phyloP scores from a whole-genome alignment of 2,329 filamentous ascomycete genomes.

The Dryadomyces quercivorus region DNA sequence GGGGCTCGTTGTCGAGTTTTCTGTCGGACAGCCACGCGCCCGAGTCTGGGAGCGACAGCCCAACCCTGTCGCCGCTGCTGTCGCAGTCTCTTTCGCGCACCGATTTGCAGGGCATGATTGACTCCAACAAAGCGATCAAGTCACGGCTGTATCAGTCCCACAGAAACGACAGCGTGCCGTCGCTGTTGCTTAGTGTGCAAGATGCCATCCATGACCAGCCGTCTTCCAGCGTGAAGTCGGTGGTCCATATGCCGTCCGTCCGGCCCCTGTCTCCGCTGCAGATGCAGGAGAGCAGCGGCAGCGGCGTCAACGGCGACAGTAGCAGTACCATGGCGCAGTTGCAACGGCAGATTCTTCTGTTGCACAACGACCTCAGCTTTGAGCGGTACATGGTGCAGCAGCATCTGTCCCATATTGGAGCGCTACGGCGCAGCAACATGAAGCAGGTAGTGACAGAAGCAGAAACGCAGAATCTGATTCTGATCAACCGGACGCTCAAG shows the following conservation, averaged over 20 bases:
- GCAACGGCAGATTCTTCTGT: constrained; percentile 60
- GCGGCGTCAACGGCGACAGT: background rate
- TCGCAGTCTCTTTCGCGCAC: constrained; percentile 31
- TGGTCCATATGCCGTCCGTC: background rate
- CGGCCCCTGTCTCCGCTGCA: constrained; percentile 11
- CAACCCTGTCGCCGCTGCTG: constrained; percentile 44
- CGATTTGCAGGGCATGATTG: constrained; percentile 47
- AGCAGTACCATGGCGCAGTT: constrained; percentile 32
- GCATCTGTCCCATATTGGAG: constrained; percentile 69
- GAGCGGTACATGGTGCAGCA: constrained; percentile 76
- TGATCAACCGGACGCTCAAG: constrained; percentile 62
- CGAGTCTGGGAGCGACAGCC: constrained; percentile 41
- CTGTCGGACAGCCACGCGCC: constrained; percentile 30
- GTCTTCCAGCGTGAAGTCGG: background rate
- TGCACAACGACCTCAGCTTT: constrained; percentile 73
- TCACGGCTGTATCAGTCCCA: constrained; percentile 41
- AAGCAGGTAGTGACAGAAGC: constrained; percentile 68
- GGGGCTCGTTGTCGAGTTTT: constrained; percentile 38
- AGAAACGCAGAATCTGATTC: constrained; percentile 69
- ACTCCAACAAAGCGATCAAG: constrained; percentile 46
- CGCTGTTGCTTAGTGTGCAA: constrained; percentile 37
- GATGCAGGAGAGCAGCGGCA: constrained; percentile 7
- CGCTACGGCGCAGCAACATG: constrained; percentile 62
- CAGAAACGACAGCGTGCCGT: constrained; percentile 45
- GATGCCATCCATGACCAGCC: constrained; percentile 30